Base-by-base conservation (phyloP, 805 yeast species). In the Torulaspora maleeae region DNA sequence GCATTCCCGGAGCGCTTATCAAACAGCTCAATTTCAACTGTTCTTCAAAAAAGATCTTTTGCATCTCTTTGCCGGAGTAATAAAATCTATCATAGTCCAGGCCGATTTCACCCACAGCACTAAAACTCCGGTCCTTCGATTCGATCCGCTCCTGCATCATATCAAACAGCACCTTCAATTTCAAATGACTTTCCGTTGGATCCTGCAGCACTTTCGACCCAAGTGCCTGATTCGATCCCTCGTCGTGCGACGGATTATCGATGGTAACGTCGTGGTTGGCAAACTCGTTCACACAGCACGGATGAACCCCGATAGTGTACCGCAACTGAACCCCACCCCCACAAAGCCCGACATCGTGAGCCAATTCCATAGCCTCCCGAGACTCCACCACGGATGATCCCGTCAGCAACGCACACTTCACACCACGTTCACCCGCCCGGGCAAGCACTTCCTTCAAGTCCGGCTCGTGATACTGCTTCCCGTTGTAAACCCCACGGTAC, bases 51-150 rank as follows among this genome's bases (percentile, higher is more conserved):
- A 79, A 85, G 20, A 72, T 58, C 30, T 68, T 54, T 63, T 93
- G 99, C 50, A 78, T 76, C 5, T 77, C 82, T 45, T 72, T 78
- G 1, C 85, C 70, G 0, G 96, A 78, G 58, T 79, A 85, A 55
- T 86, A 82, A 41, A 93, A 68, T 48, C 99, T 70, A 64, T 93
- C 99, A 61, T 90, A 91, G 61, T 93, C 99, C 38, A 93, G 71
- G 0, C 99, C 99, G 41, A 93, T 80, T 66, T 93, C 99, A 11
- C 99, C 99, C 68, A 90, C 83, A 1, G 96, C 93, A 56, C 76
- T 77, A 22, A 93, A 83, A 2, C 68, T 55, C 1, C 84, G 84
- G 11, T 60, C 52, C 7, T 68, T 58, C 25, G 66, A 60, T 4
- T 88, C 85, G 1, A 67, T 54, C 5, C 63, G 48, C 0, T 80